A percentile compares a stretch with the other conserved stretches of the same genome.
Conservation (phyloP, 2,329 filamentous ascomycete genomes). For the Cladosporium phlei region DNA sequence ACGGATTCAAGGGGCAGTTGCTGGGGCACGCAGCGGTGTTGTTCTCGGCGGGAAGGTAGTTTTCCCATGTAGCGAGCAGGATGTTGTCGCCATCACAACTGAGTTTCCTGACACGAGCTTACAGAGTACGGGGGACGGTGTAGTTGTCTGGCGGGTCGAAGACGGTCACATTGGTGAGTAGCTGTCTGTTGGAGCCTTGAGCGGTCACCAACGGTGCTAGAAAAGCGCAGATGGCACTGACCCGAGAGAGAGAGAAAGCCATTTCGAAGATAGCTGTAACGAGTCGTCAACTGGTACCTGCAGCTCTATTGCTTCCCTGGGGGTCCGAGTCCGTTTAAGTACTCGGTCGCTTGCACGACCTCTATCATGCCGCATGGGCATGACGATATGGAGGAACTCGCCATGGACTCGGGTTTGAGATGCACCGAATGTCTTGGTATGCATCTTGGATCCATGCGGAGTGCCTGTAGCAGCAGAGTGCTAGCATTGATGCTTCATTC, state of each 20-base stretch:
- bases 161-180: slow-evolving; percentile 21
- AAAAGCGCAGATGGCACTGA: neutral
- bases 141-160: slow-evolving; percentile 25
- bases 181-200: slow-evolving; percentile 8
- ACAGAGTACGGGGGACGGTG: slow-evolving; percentile 41
- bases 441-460: too few species aligned
- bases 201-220: slow-evolving; percentile 2
- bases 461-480: too few species aligned
- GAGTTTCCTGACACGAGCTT: slow-evolving; percentile 47
- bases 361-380: neutral
- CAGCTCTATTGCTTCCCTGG: too few species aligned
- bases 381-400: neutral
- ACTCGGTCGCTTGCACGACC: too few species aligned
- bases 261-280: neutral
- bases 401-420: neutral
- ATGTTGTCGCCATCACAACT: slow-evolving; percentile 28
- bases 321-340: too few species aligned
- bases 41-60: slow-evolving; percentile 46
- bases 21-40: slow-evolving; percentile 15
- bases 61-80: slow-evolving; percentile 52
- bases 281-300: too few species aligned
- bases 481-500: too few species aligned
- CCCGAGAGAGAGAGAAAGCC: neutral
- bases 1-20: slow-evolving; percentile 25
- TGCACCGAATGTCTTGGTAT: slow-evolving; percentile 1